These are phyloP conservation scores for Leccinum disarticulatum DNA, from an alignment of 768 basidiomycete genomes.

Conservation along the genomic window DNA sequence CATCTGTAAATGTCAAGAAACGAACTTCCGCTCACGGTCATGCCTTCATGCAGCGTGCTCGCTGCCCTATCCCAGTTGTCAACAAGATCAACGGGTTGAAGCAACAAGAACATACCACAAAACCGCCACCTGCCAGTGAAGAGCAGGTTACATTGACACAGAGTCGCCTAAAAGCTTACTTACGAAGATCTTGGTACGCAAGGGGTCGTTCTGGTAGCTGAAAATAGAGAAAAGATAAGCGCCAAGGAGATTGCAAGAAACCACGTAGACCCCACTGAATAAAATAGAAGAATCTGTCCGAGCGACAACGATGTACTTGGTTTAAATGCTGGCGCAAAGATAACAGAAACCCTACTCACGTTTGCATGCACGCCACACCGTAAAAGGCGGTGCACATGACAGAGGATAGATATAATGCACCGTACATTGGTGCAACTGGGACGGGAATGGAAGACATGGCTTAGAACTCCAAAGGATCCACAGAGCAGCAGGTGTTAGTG, in stretches of 20 bases:
- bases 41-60: slow-evolving; percentile 9
- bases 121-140: not conserved
- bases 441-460: slow-evolving; percentile 5
- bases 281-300: slow-evolving; percentile 7
- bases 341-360: not conserved
- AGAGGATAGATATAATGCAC: slow-evolving; percentile 2
- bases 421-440: slow-evolving; percentile 3
- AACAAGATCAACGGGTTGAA: not conserved
- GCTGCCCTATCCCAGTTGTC: not conserved
- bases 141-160: not conserved
- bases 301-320: too few species aligned
- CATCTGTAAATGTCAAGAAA: not conserved
- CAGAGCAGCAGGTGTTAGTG: not conserved
- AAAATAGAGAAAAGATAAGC: not conserved
- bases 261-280: slow-evolving; percentile 1
- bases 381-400: slow-evolving; percentile 7
- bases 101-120: slow-evolving; percentile 2
- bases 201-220: slow-evolving; percentile 8
- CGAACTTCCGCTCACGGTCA: slow-evolving; percentile 7
- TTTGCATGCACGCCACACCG: slow-evolving; percentile 10
- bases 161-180: not conserved
- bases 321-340: not conserved
- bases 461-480: not conserved
- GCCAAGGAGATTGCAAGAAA: not conserved
- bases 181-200: slow-evolving; percentile 6